A percentile compares a stretch with the other conserved stretches of the same genome.
phyloP scores from a whole-genome alignment of 352 stramenopile genomes.

The Phytophthora kernoviae region DNA sequence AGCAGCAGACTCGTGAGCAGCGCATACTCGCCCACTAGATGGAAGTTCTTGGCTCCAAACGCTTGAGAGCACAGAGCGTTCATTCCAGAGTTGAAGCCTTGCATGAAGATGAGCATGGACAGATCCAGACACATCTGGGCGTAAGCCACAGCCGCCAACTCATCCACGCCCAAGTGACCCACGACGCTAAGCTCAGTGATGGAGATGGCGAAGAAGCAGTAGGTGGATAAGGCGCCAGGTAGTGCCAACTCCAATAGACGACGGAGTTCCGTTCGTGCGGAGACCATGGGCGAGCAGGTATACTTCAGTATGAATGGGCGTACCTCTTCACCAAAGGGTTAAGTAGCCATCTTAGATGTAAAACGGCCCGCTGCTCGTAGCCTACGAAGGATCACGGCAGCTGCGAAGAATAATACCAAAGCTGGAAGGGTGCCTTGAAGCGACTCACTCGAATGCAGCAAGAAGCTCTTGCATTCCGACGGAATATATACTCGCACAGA shows the following conservation, averaged over 20 bases:
- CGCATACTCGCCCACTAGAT: slow-evolving; percentile 69
- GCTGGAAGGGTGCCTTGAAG: too few relatives aligned
- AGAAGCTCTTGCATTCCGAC: too few relatives aligned
- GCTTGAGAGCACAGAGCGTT: slow-evolving; percentile 86
- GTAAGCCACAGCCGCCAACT: slow-evolving; percentile 81
- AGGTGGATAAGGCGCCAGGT: slow-evolving; percentile 63
- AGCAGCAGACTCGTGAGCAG: slow-evolving; percentile 64
- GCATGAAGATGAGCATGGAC: slow-evolving; percentile 79
- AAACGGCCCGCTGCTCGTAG: too few relatives aligned
- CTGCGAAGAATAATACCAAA: too few relatives aligned
- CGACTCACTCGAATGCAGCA: too few relatives aligned
- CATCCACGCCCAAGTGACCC: slow-evolving; percentile 76
- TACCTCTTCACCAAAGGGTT: background rate
- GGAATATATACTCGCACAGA: too few relatives aligned
- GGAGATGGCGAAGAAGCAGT: slow-evolving; percentile 82
- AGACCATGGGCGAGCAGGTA: slow-evolving; percentile 30
- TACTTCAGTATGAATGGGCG: background rate
- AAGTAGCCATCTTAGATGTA: slow-evolving; percentile 3
- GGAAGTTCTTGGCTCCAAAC: slow-evolving; percentile 84
- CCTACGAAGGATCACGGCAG: too few relatives aligned
- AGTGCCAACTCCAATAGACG: slow-evolving; percentile 62
- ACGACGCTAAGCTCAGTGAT: slow-evolving; percentile 85
- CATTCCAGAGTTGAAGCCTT: slow-evolving; percentile 80
- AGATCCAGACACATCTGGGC: slow-evolving; percentile 83
- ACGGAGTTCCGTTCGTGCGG: slow-evolving; percentile 36